A percentile compares a stretch with the other conserved stretches of the same genome.
Evolutionary conservation across 1,139 yeast genomes (phyloP).

Genomic region (Diutina pseudorugosa): DNA sequence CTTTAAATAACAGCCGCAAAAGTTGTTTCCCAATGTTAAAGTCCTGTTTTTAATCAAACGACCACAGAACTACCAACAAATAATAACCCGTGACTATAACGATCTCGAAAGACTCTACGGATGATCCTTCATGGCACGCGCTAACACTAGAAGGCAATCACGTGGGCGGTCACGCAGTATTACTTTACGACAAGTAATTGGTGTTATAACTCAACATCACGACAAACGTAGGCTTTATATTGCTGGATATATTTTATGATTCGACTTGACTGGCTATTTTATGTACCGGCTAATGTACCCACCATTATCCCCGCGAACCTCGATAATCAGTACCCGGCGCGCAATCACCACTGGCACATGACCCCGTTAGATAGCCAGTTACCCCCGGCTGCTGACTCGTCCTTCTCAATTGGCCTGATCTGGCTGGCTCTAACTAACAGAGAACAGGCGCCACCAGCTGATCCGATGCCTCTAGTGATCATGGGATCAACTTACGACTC

Average conservation of each 20-base stretch:
- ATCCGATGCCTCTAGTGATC: neutral
- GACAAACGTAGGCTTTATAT: too few species aligned
- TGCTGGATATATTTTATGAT: too few species aligned
- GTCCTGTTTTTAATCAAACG: too few species aligned
- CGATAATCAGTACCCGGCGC: neutral
- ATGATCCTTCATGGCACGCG: too few species aligned
- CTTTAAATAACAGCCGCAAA: too few species aligned
- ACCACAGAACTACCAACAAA: too few species aligned
- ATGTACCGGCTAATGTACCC: neutral
- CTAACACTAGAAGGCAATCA: too few species aligned
- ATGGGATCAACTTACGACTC: neutral
- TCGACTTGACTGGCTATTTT: neutral
- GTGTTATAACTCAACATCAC: too few species aligned
- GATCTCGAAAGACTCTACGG: too few species aligned
- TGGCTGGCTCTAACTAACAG: conserved; percentile 3
- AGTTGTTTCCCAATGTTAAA: too few species aligned
- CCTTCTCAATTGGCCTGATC: neutral
- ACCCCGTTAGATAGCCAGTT: neutral
- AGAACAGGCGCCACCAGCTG: neutral
- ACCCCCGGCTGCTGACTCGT: neutral
- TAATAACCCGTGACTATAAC: too few species aligned
- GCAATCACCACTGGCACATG: neutral
- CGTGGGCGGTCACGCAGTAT: neutral
- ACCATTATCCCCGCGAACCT: neutral
- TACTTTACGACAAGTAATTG: too few species aligned